Evolutionary conservation across 2,329 filamentous ascomycete species (phyloP), one percentile per base, ranked within the genome.

Genomic region (Purpureocillium takamizusanense): DNA sequence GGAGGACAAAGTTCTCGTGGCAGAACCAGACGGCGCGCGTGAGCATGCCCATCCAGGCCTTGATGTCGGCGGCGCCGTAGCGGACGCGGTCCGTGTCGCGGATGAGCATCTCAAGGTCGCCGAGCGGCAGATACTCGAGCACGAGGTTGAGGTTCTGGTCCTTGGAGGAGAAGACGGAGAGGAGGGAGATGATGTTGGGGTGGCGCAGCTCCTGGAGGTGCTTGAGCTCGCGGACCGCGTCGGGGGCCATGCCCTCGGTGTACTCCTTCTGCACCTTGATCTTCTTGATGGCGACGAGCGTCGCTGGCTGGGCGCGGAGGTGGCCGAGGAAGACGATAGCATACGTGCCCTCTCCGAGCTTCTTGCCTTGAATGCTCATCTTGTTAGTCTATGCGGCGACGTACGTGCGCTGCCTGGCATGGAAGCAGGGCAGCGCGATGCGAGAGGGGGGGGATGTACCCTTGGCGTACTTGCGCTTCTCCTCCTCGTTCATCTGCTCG

Each of bases 1-100:
- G 92, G 23, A 98, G 73, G 14, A 98, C 78, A 52, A 83, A 90
- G 60, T 92, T 94, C 57, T 89, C 86, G 62, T 98, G 92, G 62
- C 92, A 97, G 69, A 94, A 98, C 82, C 87, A 94, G 21, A 97
- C 79, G 18, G 85, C 92, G 31, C 90, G 81, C 21, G 76, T 77
- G n/a, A 97, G 74, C 92, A 97, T 97, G 46, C 85, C 86, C 82
- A 95, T 94, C 92, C 92, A 98, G 13, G 88, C 84, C 61, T 98
- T 98, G 61, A 97, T 88, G 60, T 98, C 92, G 14, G 86, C 84
- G 10, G 79, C 77, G 44, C 85, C 85, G 60, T 97, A 97, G 39
- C 80, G 78, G 34, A 95, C 81, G 38, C 69, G 69, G 33, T 81
- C 75, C 23, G 76, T 79, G 62, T 97, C 89, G 59, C 86, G 86